Base-by-base conservation (phyloP, 1,284 basidiomycete species). In the Thecaphora thlaspeos region DNA sequence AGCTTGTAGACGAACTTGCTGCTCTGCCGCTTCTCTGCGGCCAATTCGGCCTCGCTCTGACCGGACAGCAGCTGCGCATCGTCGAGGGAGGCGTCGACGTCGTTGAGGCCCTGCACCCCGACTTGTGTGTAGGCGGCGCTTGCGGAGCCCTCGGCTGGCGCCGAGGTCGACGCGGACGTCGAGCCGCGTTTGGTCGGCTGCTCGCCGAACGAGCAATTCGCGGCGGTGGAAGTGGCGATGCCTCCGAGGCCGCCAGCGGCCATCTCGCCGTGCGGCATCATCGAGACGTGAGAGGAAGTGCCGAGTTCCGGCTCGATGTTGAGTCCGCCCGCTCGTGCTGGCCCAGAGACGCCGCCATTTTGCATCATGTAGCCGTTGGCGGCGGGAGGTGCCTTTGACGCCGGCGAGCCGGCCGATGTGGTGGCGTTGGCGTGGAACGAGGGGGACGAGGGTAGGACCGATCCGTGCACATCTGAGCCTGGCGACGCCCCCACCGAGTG, bases 1-100 rank as follows among this genome's bases (percentile, higher is more conserved):
- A 73, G 60, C 54, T 73, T 73, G 58, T 69, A 61, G 41, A 73
- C 71, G 23, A 73, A 73, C 32, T 66, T 69, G 49, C 51, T 67
- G 50, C 55, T 55, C 56, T 70, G 59, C 18, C 59, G 45, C 49
- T 70, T 66, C 42, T 64, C 63, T 14, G 60, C 62, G 10, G 60
- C 64, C 9, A 62, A 43, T 15, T 68, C 64, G 12, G 56, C 64
- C 11, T 61, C 59, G 37, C 57, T 60, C 40, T 65, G 57, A 40
- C 48, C 46, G 26, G 7, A 5, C 18, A 52, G 49, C 34, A 55
- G 44, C 40, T 55, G 60, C 42, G 57, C 40, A 7, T 65, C 61
- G 23, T 65, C 61, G 38, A 60, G 44, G 2, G 61, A 65, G 7
- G 44, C 26, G 26, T 28, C 26, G 26, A n/a, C n/a, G n/a, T n/a